Evolutionary conservation across 257 asterid genomes (phyloP).

Genomic region (Solanum dulcamara): DNA sequence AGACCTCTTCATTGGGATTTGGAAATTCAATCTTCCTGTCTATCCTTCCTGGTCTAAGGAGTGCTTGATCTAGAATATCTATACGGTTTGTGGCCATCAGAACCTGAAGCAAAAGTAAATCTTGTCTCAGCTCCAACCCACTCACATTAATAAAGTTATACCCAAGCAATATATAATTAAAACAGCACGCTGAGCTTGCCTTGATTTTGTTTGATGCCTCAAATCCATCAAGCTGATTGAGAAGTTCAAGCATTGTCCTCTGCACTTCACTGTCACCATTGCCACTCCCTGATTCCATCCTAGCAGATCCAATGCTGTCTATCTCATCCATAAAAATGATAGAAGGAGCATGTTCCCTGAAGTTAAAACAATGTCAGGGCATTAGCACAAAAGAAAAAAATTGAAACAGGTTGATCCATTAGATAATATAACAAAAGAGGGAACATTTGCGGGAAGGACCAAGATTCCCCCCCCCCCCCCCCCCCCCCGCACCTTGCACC

Average conservation of each 20-base stretch:
- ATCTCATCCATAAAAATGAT: slow-evolving; percentile 94
- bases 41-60: slow-evolving; percentile 87
- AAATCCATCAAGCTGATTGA: slow-evolving; percentile 91
- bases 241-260: slow-evolving; percentile 89
- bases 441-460: not conserved
- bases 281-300: slow-evolving; percentile 92
- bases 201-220: slow-evolving; percentile 91
- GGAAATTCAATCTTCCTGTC: slow-evolving; percentile 92
- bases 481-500: not conserved
- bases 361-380: not conserved
- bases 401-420: not conserved
- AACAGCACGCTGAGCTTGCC: slow-evolving; percentile 6
- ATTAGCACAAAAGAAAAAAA: not conserved
- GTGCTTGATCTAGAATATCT: slow-evolving; percentile 88
- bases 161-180: not conserved
- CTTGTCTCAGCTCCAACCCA: not conserved
- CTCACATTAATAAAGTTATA: not conserved
- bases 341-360: slow-evolving; percentile 81
- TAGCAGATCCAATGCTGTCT: slow-evolving; percentile 86
- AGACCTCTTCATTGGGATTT: slow-evolving; percentile 80
- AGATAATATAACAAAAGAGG: not conserved
- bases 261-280: slow-evolving; percentile 93
- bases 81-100: slow-evolving; percentile 90
- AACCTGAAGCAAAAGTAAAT: slow-evolving; percentile 30
- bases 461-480: not conserved